These are phyloP conservation scores for Lindgomyces ingoldianus DNA, from an alignment of 495 filamentous ascomycete genomes.

Conservation along the genomic window DNA sequence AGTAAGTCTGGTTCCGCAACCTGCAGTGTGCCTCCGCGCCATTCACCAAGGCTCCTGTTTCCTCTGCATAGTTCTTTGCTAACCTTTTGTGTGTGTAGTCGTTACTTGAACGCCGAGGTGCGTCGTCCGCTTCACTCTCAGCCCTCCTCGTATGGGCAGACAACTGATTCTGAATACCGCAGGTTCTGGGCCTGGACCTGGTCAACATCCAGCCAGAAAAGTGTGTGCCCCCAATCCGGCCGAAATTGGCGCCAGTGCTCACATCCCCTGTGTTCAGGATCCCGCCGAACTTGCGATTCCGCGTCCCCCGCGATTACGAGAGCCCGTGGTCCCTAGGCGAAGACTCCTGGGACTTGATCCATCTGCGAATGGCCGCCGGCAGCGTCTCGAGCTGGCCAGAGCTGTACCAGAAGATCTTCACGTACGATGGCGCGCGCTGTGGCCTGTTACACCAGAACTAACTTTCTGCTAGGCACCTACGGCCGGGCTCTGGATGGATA, in stretches of 20 bases:
- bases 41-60: neutral
- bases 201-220: conserved; percentile 76
- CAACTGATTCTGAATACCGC: conserved; percentile 21
- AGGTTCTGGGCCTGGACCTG: conserved; percentile 76
- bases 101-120: conserved; percentile 59
- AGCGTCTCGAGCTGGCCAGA: conserved; percentile 77
- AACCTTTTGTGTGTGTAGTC: conserved; percentile 44
- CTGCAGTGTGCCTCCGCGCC: conserved; percentile 4
- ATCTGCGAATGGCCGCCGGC: conserved; percentile 77
- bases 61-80: too few species aligned
- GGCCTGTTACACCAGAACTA: neutral
- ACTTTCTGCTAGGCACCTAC: conserved; percentile 62
- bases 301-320: conserved; percentile 73
- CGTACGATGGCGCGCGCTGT: conserved; percentile 49
- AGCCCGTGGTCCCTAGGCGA: conserved; percentile 73
- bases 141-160: neutral
- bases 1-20: conserved; percentile 54
- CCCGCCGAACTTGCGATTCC: conserved; percentile 68
- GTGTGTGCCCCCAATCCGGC: conserved; percentile 46
- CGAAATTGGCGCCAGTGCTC: conserved; percentile 17
- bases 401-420: conserved; percentile 68
- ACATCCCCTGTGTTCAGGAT: conserved; percentile 53
- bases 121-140: conserved; percentile 9
- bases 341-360: conserved; percentile 82
- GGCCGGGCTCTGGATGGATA: conserved; percentile 71